These are phyloP conservation scores for Xylaria curta DNA, from an alignment of 495 filamentous ascomycete species.

Conservation along the genomic window DNA sequence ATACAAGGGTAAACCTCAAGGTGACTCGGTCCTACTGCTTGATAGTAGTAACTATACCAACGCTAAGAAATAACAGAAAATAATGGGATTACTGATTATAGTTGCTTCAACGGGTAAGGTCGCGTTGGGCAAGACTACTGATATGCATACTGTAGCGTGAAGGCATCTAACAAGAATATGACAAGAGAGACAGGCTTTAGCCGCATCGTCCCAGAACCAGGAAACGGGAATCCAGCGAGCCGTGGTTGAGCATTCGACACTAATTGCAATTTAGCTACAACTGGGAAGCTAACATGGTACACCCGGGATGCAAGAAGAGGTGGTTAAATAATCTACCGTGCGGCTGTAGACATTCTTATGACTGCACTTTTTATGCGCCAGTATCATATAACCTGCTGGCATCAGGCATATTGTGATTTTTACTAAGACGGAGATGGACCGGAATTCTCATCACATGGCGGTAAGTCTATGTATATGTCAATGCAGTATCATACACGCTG, in stretches of 20 bases:
- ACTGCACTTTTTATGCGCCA: background rate
- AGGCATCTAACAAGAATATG: background rate
- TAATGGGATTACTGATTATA: conserved; percentile 2
- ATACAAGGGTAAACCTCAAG: conserved; percentile 10
- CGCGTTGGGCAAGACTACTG: conserved; percentile 23
- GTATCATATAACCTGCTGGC: conserved; percentile 1
- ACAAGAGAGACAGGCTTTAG: conserved; percentile 14
- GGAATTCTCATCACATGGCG: conserved; percentile 24
- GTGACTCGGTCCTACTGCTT: conserved; percentile 25
- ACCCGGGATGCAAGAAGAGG: background rate
- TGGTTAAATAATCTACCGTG: background rate
- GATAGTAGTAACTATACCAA: conserved; percentile 11
- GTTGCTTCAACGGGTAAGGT: conserved; percentile 20
- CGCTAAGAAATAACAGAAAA: conserved; percentile 5
- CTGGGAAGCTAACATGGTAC: background rate
- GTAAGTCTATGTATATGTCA: conserved; percentile 25
- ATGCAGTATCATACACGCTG: conserved; percentile 26
- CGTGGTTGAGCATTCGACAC: conserved; percentile 11
- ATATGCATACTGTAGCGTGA: conserved; percentile 25
- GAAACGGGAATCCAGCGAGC: conserved; percentile 20
- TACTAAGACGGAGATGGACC: background rate
- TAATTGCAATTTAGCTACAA: background rate
- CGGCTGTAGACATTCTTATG: conserved; percentile 1
- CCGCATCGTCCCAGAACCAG: conserved; percentile 22
- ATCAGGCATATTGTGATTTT: background rate